These are phyloP conservation scores for Stephania cephalantha DNA, from an alignment of 164 flowering plant species.

Conservation along the genomic window DNA sequence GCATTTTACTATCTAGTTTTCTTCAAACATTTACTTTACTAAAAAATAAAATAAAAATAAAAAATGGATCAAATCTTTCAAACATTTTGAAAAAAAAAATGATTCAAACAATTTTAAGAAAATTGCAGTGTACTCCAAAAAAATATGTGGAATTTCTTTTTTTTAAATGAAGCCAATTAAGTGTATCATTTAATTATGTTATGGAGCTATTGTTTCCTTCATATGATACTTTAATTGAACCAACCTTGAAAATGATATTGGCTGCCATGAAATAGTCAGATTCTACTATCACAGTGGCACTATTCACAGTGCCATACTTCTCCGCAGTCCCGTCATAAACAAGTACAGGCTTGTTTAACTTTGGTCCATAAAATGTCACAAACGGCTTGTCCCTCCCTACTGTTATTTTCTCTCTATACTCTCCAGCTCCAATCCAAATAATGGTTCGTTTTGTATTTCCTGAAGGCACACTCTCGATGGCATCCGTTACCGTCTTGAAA, in stretches of 20 bases:
- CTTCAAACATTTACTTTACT: not conserved
- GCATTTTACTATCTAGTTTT: no score
- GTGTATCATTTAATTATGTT: no score
- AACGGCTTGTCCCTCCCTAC: constrained; percentile 37
- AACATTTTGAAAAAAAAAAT: not conserved
- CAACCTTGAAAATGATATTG: constrained; percentile 42
- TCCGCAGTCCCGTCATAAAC: constrained; percentile 32
- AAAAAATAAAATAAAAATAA: not conserved
- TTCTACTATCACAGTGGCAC: constrained; percentile 45
- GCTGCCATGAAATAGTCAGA: constrained; percentile 45
- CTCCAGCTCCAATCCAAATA: constrained; percentile 39
- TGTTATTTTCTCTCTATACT: constrained; percentile 43
- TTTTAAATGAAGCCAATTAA: no score
- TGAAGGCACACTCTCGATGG: constrained; percentile 39
- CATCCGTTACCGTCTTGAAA: constrained; percentile 50
- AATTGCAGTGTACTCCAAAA: no score
- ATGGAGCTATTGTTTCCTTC: no score
- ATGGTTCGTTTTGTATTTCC: constrained; percentile 36
- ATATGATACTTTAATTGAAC: not conserved
- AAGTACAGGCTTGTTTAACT: constrained; percentile 26
- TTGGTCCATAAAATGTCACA: constrained; percentile 43
- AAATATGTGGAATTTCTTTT: no score
- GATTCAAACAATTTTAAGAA: no score
- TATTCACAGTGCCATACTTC: constrained; percentile 39
- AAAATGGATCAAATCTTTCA: not conserved